Evolutionary conservation across 1,139 yeast species (phyloP).

Genomic region (Protomyces inundatus): DNA sequence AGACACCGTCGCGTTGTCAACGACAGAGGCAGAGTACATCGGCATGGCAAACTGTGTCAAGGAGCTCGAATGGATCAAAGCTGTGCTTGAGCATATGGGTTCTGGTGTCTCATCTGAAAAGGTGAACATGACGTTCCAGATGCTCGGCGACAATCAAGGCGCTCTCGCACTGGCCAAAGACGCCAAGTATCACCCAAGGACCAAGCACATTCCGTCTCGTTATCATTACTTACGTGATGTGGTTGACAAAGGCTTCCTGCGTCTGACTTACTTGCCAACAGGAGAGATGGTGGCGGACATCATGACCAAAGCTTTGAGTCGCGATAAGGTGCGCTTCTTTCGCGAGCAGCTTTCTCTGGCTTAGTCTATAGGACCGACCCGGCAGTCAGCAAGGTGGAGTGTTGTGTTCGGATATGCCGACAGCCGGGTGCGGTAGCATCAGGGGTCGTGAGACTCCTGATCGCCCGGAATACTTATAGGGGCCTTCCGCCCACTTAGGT

Average conservation of each 20-base stretch:
- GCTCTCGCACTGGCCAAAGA: constrained; percentile 28
- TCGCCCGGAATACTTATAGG: too few relatives aligned
- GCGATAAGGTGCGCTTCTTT: too few relatives aligned
- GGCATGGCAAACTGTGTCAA: constrained; percentile 31
- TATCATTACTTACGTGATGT: constrained; percentile 28
- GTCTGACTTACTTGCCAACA: not conserved
- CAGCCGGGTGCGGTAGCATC: too few relatives aligned
- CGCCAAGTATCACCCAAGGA: constrained; percentile 28
- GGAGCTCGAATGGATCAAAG: constrained; percentile 30
- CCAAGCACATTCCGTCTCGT: constrained; percentile 29
- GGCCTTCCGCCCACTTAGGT: too few relatives aligned
- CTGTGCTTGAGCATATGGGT: constrained; percentile 6
- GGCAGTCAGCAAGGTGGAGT: too few relatives aligned
- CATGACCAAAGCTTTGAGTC: not conserved
- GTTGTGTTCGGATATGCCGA: too few relatives aligned
- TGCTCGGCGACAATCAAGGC: constrained; percentile 28
- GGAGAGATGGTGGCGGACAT: not conserved
- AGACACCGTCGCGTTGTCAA: constrained; percentile 29
- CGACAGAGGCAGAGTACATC: constrained; percentile 34
- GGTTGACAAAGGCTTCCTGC: not conserved
- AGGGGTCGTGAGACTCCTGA: too few relatives aligned
- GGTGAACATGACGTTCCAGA: not conserved
- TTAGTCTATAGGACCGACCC: too few relatives aligned
- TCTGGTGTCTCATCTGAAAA: not conserved
- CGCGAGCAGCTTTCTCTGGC: too few relatives aligned